Conservation (phyloP, 805 yeast species). For the Nakazawaea wyomingensis region DNA sequence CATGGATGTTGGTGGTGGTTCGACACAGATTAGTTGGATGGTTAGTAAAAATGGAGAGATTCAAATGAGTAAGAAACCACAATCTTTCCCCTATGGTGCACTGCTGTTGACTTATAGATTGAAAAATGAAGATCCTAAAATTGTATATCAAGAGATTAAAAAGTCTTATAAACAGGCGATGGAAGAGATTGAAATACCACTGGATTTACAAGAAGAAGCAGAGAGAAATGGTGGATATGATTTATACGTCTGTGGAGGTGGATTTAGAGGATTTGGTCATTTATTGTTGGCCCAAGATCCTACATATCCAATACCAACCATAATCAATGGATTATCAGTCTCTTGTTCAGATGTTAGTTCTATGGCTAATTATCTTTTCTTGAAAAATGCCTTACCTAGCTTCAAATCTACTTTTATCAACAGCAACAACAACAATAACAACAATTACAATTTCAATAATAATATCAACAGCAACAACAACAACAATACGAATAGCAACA, state of each 20-base stretch:
- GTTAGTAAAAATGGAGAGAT: slow-evolving; percentile 51
- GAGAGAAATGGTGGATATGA: slow-evolving; percentile 54
- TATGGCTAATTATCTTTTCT: slow-evolving; percentile 45
- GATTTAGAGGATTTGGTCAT: slow-evolving; percentile 66
- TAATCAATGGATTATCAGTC: slow-evolving; percentile 64
- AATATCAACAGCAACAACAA: no score
- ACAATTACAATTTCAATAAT: no score
- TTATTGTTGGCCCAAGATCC: slow-evolving; percentile 42
- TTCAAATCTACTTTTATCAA: slow-evolving; percentile 22
- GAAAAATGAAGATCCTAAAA: slow-evolving; percentile 42
- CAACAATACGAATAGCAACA: no score
- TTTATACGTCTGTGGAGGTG: slow-evolving; percentile 70
- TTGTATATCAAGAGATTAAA: slow-evolving; percentile 48
- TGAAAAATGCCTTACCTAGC: slow-evolving; percentile 44
- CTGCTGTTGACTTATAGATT: slow-evolving; percentile 58
- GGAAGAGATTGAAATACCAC: slow-evolving; percentile 47
- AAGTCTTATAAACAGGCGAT: slow-evolving; percentile 46
- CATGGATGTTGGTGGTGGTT: slow-evolving; percentile 72
- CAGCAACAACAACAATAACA: no score
- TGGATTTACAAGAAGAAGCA: slow-evolving; percentile 44
- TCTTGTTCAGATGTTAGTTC: slow-evolving; percentile 45
- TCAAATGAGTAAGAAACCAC: slow-evolving; percentile 49
- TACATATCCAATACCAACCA: slow-evolving; percentile 63
- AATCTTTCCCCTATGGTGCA: slow-evolving; percentile 69
- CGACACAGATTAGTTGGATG: slow-evolving; percentile 68